A percentile compares a stretch with the other conserved stretches of the same genome.
Evolutionary conservation across 441 rosid species (phyloP).

Genomic region (Isatis lusitanica): DNA sequence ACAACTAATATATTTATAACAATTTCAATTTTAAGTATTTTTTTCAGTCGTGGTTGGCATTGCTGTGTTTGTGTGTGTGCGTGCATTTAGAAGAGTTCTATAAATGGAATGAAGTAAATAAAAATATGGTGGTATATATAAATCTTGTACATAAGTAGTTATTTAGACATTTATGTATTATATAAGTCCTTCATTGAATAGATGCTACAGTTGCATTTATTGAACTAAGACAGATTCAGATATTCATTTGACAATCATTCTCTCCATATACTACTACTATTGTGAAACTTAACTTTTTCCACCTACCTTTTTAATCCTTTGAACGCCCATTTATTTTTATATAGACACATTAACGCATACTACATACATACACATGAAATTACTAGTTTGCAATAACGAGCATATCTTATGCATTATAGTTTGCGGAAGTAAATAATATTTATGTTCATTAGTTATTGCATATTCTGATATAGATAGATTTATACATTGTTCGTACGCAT

Average conservation of each 20-base stretch:
- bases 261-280: slow-evolving; percentile 16
- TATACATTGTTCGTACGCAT: slow-evolving; percentile 22
- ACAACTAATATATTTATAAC: not conserved
- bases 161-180: slow-evolving; percentile 8
- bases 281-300: slow-evolving; percentile 20
- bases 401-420: not conserved
- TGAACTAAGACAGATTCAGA: slow-evolving; percentile 40
- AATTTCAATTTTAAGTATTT: not conserved
- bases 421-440: not conserved
- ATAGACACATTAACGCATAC: not conserved
- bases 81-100: slow-evolving; percentile 36
- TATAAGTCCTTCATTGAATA: slow-evolving; percentile 35
- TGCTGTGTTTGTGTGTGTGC: slow-evolving; percentile 29
- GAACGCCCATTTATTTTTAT: not conserved
- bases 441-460: not conserved
- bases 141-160: slow-evolving; percentile 11
- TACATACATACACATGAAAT: not conserved
- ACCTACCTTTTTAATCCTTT: slow-evolving; percentile 22
- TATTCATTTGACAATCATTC: slow-evolving; percentile 47
- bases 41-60: slow-evolving; percentile 16
- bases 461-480: not conserved
- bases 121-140: not conserved
- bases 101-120: slow-evolving; percentile 23
- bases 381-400: not conserved
- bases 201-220: slow-evolving; percentile 68